Conservation (phyloP, 768 basidiomycete genomes). For the Rhizopogon rudus region DNA sequence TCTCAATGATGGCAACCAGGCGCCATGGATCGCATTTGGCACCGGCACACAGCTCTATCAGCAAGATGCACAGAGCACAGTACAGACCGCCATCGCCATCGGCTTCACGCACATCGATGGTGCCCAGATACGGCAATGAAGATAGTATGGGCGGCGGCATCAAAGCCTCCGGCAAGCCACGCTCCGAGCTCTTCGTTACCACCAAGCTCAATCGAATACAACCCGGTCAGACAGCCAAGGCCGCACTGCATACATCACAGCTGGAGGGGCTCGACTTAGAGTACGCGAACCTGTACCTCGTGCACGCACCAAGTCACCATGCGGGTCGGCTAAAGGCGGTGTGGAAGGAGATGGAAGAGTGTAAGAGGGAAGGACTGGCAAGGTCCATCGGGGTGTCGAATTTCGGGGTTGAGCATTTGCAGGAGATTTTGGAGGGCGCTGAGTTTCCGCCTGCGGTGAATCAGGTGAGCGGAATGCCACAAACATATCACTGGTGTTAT, state of each 20-base stretch:
- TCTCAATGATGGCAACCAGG: slow-evolving; percentile 30
- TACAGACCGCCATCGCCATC: slow-evolving; percentile 24
- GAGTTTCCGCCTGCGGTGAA: slow-evolving; percentile 63
- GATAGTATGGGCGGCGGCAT: slow-evolving; percentile 28
- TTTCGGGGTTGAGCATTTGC: slow-evolving; percentile 48
- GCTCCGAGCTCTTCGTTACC: slow-evolving; percentile 41
- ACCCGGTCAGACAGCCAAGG: slow-evolving; percentile 43
- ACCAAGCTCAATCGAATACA: slow-evolving; percentile 48
- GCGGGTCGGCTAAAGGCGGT: slow-evolving; percentile 24
- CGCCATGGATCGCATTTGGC: slow-evolving; percentile 34
- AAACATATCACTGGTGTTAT: not conserved
- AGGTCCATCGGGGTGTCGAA: slow-evolving; percentile 65
- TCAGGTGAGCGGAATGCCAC: slow-evolving; percentile 39
- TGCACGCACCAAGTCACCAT: slow-evolving; percentile 41
- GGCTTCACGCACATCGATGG: slow-evolving; percentile 36
- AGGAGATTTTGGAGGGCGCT: slow-evolving; percentile 45
- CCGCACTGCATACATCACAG: not conserved
- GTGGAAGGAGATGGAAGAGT: slow-evolving; percentile 56
- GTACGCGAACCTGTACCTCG: slow-evolving; percentile 66
- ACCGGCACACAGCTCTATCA: slow-evolving; percentile 29
- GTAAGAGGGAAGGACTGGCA: slow-evolving; percentile 38
- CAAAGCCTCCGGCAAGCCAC: slow-evolving; percentile 25
- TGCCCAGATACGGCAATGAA: slow-evolving; percentile 33
- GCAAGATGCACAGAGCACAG: slow-evolving; percentile 21
- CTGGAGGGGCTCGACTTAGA: slow-evolving; percentile 48